These are phyloP conservation scores for Dryas drummondii DNA, from an alignment of 306 rosid genomes.

Conservation along the genomic window DNA sequence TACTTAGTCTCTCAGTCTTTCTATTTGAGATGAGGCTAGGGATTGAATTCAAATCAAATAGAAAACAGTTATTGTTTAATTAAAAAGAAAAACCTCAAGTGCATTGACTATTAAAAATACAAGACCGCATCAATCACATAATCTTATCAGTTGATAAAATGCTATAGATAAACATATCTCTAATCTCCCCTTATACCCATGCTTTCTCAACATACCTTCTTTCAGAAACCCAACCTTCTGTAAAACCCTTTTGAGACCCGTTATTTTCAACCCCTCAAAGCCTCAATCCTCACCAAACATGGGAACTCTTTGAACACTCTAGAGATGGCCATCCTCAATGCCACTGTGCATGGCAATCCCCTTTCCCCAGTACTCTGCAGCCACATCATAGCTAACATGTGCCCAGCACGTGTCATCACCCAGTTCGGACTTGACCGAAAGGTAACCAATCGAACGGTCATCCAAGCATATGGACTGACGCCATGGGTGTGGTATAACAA, in stretches of 20 bases:
- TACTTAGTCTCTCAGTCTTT: no score
- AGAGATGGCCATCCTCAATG: slow-evolving; percentile 35
- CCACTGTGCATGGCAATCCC: slow-evolving; percentile 37
- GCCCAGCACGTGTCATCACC: slow-evolving; percentile 39
- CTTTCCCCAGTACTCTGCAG: slow-evolving; percentile 47
- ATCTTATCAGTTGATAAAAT: no score
- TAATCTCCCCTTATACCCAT: slow-evolving; percentile 41
- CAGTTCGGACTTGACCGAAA: slow-evolving; percentile 29
- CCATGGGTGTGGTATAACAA: slow-evolving; percentile 55
- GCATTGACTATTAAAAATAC: no score
- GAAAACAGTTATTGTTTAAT: no score
- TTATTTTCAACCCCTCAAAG: slow-evolving; percentile 48
- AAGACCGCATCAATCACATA: not conserved
- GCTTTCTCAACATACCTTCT: slow-evolving; percentile 46
- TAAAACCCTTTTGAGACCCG: slow-evolving; percentile 52
- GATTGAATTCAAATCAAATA: no score
- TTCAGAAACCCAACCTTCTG: slow-evolving; percentile 50
- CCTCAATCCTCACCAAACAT: slow-evolving; percentile 44
- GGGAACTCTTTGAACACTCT: slow-evolving; percentile 39
- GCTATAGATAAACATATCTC: no score
- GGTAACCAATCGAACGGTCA: no score
- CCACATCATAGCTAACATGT: slow-evolving; percentile 44
- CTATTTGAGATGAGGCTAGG: no score
- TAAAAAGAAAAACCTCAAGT: no score
- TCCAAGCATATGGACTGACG: slow-evolving; percentile 35